Evolutionary conservation across 1,284 basidiomycete species (phyloP).

Genomic region (Takashimella koratensis): DNA sequence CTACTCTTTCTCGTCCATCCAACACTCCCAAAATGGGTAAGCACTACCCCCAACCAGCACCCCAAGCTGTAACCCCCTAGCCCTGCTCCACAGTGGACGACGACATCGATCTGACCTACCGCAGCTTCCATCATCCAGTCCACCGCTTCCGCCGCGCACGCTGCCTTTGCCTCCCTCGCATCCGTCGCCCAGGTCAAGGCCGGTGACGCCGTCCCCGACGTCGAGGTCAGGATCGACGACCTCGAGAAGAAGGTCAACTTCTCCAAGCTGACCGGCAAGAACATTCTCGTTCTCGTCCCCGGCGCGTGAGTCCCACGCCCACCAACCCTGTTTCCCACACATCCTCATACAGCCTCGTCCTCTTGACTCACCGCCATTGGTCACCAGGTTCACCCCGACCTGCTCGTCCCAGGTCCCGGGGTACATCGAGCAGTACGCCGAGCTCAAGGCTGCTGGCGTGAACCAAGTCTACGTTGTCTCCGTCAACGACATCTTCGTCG

Average conservation of each 20-base stretch:
- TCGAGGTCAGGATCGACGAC: slow-evolving; percentile 59
- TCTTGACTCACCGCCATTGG: background rate
- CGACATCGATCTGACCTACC: background rate
- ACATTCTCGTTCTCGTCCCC: slow-evolving; percentile 59
- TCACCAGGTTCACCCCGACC: slow-evolving; percentile 56
- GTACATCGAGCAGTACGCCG: slow-evolving; percentile 60
- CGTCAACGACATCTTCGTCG: slow-evolving; percentile 65
- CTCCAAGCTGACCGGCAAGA: slow-evolving; percentile 59
- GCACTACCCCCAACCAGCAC: background rate
- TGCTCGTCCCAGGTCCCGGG: slow-evolving; percentile 59
- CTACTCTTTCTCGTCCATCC: background rate
- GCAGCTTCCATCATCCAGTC: slow-evolving; percentile 53
- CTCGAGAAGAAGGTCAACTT: slow-evolving; percentile 56
- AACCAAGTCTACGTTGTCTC: slow-evolving; percentile 63
- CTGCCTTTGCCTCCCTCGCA: slow-evolving; percentile 54
- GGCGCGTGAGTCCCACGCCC: slow-evolving; percentile 31
- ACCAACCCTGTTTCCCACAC: slow-evolving; percentile 19
- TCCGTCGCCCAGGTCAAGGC: slow-evolving; percentile 55
- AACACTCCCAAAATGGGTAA: background rate
- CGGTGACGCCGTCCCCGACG: slow-evolving; percentile 52
- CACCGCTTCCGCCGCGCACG: slow-evolving; percentile 57
- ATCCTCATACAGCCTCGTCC: background rate
- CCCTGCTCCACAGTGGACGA: background rate
- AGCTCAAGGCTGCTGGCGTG: slow-evolving; percentile 67
- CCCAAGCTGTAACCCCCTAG: background rate